A percentile compares a stretch with the other conserved stretches of the same genome.
Evolutionary conservation across 306 rosid species (phyloP).

Genomic region (Acacia crassicarpa): DNA sequence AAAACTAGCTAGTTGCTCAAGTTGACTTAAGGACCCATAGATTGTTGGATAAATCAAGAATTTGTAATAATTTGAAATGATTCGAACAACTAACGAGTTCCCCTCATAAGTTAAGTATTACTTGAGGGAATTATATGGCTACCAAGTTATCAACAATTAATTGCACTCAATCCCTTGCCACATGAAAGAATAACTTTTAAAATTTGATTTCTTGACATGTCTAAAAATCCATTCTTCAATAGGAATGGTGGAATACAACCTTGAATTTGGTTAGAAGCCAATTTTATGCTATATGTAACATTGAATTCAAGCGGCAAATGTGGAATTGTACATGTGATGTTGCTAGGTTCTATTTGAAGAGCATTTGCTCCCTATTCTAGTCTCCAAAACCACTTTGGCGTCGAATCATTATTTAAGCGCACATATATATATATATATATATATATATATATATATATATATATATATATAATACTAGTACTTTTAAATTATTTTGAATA

Average conservation of each 20-base stretch:
- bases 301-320: background rate
- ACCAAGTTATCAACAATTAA: background rate
- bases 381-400: background rate
- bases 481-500: background rate
- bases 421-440: too few relatives aligned
- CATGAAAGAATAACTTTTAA: background rate
- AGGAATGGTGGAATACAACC: background rate
- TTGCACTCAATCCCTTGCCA: background rate
- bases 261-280: background rate
- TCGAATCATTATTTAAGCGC: too few relatives aligned
- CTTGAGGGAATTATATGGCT: background rate
- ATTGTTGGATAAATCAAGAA: too few relatives aligned
- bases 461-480: too few relatives aligned
- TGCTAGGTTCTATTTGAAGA: background rate
- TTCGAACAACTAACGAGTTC: background rate
- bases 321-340: background rate
- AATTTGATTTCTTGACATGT: background rate
- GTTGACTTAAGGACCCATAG: too few relatives aligned
- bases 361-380: background rate
- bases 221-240: background rate
- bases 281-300: background rate
- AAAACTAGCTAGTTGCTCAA: too few relatives aligned
- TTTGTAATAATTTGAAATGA: too few relatives aligned
- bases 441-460: too few relatives aligned
- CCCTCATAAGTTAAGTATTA: background rate